Evolutionary conservation across 805 yeast genomes (phyloP), one percentile per base, ranked within the genome.

Genomic region (Candida nitratophila): DNA sequence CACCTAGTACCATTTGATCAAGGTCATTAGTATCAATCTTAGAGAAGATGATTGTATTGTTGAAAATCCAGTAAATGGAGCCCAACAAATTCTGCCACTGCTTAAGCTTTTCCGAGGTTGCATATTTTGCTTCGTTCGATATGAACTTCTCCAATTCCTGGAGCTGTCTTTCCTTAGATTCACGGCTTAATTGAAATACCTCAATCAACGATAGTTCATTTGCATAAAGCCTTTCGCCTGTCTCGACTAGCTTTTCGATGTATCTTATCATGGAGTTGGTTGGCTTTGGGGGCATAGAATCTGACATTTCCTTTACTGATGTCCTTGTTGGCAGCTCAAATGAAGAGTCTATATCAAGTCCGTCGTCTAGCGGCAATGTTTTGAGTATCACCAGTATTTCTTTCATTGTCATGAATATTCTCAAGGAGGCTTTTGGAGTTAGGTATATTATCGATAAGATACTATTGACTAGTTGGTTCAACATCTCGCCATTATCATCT

Each of bases 61-160:
- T 50, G 29, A 53, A 47, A 12, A 60, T 49, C 50, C 61, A 52
- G 42, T 59, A 60, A 7, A 57, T 50, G 1, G 66, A 62, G n/a
- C 49, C 50, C 16, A 63, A 37, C 4, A 60, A 38, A 10, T 47
- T 32, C 10, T 45, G 37, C 66, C 65, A 62, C 24, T 53, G 48
- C 24, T 49, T 54, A 14, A 20, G 4, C 1, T 47, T 11, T 26
- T 43, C 50, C 11, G 44, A 43, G 5, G 53, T 53, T 4, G 16
- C 22, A 32, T 34, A 20, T 11, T 34, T 16, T 1, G 43, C 30
- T 41, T 63, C 66, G 37, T 50, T 51, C n/a, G 46, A 48, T 14
- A 64, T 51, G 40, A 53, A 60, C 37, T 50, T 57, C 12, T 48
- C 41, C 24, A 62, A 44, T 44, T 61, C 57, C 8, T 27, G n/a